phyloP scores from a whole-genome alignment of 2,329 filamentous ascomycete genomes.

The Neoascochyta sp. region DNA sequence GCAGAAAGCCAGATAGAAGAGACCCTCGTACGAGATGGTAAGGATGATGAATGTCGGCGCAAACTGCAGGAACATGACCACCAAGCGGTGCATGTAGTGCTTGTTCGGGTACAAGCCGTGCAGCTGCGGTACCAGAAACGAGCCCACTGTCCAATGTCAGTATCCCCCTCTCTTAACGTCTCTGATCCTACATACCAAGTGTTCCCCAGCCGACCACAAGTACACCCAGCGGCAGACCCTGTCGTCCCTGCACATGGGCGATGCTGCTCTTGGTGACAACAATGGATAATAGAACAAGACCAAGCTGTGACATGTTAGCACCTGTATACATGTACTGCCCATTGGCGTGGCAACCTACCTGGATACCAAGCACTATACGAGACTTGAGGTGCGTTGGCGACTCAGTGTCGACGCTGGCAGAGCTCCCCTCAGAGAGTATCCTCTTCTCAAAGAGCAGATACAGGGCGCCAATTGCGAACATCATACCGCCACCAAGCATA shows the following conservation, averaged over 20 bases:
- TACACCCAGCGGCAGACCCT: constrained; percentile 81
- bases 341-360: constrained; percentile 48
- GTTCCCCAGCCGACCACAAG: constrained; percentile 82
- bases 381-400: constrained; percentile 48
- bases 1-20: constrained; percentile 92
- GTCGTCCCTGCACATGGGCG: constrained; percentile 77
- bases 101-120: constrained; percentile 76
- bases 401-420: constrained; percentile 27
- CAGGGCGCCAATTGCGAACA: constrained; percentile 69
- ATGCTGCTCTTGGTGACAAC: constrained; percentile 82
- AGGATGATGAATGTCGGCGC: constrained; percentile 92
- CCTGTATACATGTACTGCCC: neutral
- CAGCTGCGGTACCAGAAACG: constrained; percentile 74
- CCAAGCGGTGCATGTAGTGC: constrained; percentile 84
- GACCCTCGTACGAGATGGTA: constrained; percentile 92
- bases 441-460: constrained; percentile 78
- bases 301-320: constrained; percentile 50
- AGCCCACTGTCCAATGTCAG: constrained; percentile 56
- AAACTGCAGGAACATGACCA: constrained; percentile 88
- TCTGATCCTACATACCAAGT: constrained; percentile 55
- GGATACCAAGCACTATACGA: constrained; percentile 61
- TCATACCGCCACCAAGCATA: constrained; percentile 69
- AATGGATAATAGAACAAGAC: constrained; percentile 76
- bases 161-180: neutral
- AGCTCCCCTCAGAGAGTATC: constrained; percentile 46